Percentiles rank a stretch among this genome's conserved stretches.
Conservation (phyloP, 768 basidiomycete genomes). For the Lactifluus volemus region DNA sequence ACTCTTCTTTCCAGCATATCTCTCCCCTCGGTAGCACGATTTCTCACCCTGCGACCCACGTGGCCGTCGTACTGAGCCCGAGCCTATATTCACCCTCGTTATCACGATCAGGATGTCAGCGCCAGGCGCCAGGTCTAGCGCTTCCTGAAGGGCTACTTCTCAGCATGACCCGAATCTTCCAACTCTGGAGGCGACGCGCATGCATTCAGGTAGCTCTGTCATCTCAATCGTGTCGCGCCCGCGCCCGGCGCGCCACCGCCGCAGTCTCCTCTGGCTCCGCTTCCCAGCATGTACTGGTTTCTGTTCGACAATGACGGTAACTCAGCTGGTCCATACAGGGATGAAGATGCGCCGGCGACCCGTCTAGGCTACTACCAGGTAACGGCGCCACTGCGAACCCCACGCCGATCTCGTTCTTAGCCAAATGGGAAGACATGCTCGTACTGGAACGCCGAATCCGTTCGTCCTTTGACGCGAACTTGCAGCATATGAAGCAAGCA, state of each 20-base stretch:
- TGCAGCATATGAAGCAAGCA: background rate
- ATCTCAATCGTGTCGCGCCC: background rate
- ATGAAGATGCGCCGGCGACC: background rate
- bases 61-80: background rate
- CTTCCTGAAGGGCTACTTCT: background rate
- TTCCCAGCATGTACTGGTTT: conserved; percentile 12
- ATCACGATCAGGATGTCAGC: background rate
- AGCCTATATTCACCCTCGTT: background rate
- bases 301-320: conserved; percentile 5
- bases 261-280: background rate
- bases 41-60: background rate
- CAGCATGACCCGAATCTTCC: background rate
- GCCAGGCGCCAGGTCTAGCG: background rate
- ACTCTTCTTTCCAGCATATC: background rate
- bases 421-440: conserved; percentile 13
- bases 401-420: conserved; percentile 13
- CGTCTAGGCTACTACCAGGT: background rate
- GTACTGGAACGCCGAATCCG: conserved; percentile 10
- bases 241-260: too few species aligned
- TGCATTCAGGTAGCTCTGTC: background rate
- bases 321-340: background rate
- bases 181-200: background rate
- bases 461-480: background rate
- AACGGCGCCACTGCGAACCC: background rate
- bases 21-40: background rate